Percentiles rank a stretch among this genome's conserved stretches.
These are phyloP conservation scores for Gynandropsis gynandra DNA, from an alignment of 345 rosid genomes.

Conservation along the genomic window DNA sequence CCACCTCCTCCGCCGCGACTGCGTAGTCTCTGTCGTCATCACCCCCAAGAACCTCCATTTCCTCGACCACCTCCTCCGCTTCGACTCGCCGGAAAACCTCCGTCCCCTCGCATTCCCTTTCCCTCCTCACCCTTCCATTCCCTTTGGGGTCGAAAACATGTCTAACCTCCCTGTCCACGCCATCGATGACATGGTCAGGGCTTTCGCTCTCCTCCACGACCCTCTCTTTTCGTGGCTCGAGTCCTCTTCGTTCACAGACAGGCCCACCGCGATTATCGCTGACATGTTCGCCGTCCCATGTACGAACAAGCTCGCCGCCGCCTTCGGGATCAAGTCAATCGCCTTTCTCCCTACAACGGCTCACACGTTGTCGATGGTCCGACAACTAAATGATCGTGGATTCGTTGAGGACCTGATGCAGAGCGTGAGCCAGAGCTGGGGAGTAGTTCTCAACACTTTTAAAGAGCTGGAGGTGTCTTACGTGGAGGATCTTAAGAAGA, in stretches of 20 bases:
- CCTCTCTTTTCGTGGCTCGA: constrained; percentile 11
- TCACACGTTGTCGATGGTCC: background rate
- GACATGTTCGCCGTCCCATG: constrained; percentile 1
- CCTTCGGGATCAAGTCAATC: background rate
- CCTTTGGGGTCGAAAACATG: constrained; percentile 13
- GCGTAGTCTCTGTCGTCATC: constrained; percentile 9
- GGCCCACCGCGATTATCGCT: background rate
- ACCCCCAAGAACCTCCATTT: constrained; percentile 18
- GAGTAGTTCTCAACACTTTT: constrained; percentile 9
- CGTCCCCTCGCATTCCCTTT: constrained; percentile 18
- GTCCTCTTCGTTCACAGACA: background rate
- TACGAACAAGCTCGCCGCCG: background rate
- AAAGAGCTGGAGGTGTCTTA: background rate
- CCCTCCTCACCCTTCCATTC: constrained; percentile 14
- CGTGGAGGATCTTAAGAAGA: background rate
- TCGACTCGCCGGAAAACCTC: constrained; percentile 6
- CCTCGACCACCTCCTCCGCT: constrained; percentile 16
- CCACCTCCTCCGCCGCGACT: constrained; percentile 17
- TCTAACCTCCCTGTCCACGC: background rate
- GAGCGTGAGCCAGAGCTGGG: constrained; percentile 10
- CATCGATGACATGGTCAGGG: background rate
- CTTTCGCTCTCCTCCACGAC: constrained; percentile 12
- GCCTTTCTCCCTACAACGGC: background rate
- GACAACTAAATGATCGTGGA: no score
- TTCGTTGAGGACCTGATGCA: background rate